These are phyloP conservation scores for Waltiozyma sp. DNA, from an alignment of 1,139 yeast genomes.

Conservation along the genomic window DNA sequence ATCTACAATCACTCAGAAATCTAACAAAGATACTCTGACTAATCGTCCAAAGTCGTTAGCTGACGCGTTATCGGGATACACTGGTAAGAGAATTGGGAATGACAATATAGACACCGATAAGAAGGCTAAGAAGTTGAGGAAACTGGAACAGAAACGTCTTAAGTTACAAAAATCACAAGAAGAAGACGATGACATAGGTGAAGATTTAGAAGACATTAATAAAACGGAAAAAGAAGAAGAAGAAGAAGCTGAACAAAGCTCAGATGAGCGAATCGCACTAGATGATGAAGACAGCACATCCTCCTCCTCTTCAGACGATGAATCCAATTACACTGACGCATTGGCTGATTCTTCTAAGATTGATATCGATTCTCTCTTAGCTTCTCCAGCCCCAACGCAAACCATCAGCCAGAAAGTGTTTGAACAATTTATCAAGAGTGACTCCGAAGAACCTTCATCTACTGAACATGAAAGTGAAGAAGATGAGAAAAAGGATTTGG, in stretches of 20 bases:
- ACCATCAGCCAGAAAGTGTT: neutral
- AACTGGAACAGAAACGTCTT: neutral
- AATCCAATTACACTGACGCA: slow-evolving; percentile 1
- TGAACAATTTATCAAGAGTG: neutral
- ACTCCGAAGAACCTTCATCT: neutral
- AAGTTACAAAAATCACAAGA: slow-evolving; percentile 1
- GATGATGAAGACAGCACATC: slow-evolving; percentile 7
- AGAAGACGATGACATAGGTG: slow-evolving; percentile 7
- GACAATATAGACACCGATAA: slow-evolving; percentile 10
- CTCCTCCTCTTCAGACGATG: slow-evolving; percentile 15
- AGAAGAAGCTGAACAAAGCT: slow-evolving; percentile 2
- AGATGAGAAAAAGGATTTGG: slow-evolving; percentile 4
- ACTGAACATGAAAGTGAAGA: neutral
- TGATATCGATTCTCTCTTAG: neutral
- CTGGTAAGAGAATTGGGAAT: slow-evolving; percentile 34
- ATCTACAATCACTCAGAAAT: neutral
- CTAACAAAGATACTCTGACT: neutral
- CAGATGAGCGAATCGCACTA: slow-evolving; percentile 6
- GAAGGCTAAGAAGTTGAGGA: slow-evolving; percentile 18
- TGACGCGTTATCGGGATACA: slow-evolving; percentile 44
- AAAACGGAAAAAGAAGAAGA: slow-evolving; percentile 3
- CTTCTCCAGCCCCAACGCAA: no score
- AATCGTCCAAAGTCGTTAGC: slow-evolving; percentile 35
- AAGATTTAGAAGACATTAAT: slow-evolving; percentile 9
- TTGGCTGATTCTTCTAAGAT: neutral